These are phyloP conservation scores for Geotrichum candidum DNA, from an alignment of 1,139 yeast genomes.

Conservation along the genomic window DNA sequence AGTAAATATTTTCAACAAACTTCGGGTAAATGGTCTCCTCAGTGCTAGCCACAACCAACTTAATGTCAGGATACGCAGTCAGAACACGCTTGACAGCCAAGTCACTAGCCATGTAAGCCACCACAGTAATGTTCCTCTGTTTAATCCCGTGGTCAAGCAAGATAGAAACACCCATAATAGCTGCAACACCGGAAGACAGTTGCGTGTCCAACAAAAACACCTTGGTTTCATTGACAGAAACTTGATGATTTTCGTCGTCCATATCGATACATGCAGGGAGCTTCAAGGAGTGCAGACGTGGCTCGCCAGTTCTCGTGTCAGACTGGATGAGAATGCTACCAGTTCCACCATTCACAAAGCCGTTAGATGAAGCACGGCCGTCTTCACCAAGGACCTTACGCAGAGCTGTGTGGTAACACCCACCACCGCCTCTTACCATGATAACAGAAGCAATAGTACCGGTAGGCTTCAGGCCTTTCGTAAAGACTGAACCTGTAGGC, in stretches of 20 bases:
- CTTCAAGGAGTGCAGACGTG: conserved; percentile 74
- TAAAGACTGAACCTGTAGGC: conserved; percentile 38
- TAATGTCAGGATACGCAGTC: conserved; percentile 65
- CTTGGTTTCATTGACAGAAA: conserved; percentile 33
- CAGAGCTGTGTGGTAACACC: conserved; percentile 71
- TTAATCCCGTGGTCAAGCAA: conserved; percentile 73
- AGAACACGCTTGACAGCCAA: conserved; percentile 70
- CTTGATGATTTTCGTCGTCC: conserved; percentile 21
- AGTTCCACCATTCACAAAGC: conserved; percentile 35
- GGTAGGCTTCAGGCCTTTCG: conserved; percentile 40
- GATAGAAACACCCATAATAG: conserved; percentile 90
- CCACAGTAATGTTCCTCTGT: conserved; percentile 57
- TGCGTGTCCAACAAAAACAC: conserved; percentile 80
- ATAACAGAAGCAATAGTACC: conserved; percentile 64
- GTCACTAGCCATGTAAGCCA: conserved; percentile 73
- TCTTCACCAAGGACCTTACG: conserved; percentile 9
- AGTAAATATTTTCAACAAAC: conserved; percentile 71
- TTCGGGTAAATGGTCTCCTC: conserved; percentile 45
- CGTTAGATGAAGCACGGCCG: conserved; percentile 5
- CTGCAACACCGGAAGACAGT: conserved; percentile 86
- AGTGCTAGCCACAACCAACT: conserved; percentile 63
- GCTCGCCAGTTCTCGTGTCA: conserved; percentile 86
- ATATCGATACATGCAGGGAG: conserved; percentile 41
- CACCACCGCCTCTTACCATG: conserved; percentile 82
- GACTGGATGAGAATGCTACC: conserved; percentile 87